Base-by-base conservation (phyloP, 2,329 filamentous ascomycete genomes). In the Aspergillus sp. region DNA sequence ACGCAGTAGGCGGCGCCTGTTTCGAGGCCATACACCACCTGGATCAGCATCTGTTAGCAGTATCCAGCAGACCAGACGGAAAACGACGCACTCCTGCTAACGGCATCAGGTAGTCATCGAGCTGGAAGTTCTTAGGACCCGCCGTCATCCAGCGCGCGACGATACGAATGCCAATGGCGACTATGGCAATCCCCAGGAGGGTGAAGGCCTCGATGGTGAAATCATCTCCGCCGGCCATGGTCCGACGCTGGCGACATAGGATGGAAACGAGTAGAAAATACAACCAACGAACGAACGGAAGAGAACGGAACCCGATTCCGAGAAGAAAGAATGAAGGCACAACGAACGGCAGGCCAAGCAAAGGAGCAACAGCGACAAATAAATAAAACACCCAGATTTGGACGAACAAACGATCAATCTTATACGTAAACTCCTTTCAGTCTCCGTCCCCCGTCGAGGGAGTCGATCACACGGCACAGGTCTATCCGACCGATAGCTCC, bases 51-150 rank as follows among this genome's bases (percentile, higher is more conserved):
- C 10, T 47, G 9, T 42, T 17, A 51, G 35, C 38, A n/a, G n/a
- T n/a, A n/a, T n/a, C n/a, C n/a, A n/a, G n/a, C n/a, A n/a, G n/a
- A n/a, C n/a, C n/a, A n/a, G n/a, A n/a, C n/a, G n/a, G n/a, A n/a
- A n/a, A n/a, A n/a, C n/a, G n/a, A 22, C 22, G 22, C 22, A 84
- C 79, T 54, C 75, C 74, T 4, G 78, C 81, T 16, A 82, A n/a
- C 42, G 79, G 66, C 68, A 84, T 82, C 26, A 86, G 62, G 59
- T 81, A 84, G 55, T 87, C 84, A 63, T 86, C 83, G 1, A 76
- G 71, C 57, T 77, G 73, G 50, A 86, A 76, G n/a, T 74, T 73
- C 50, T 66, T 69, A 35, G 77, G 68, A 13, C 83, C 82, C 2
- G 78, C 76, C 10, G 65, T 66, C 52, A 60, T 71, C 58, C 79